A percentile compares a stretch with the other conserved stretches of the same genome.
Conservation (phyloP, 169 alveolate genomes). For the Perkinsus marinus region DNA sequence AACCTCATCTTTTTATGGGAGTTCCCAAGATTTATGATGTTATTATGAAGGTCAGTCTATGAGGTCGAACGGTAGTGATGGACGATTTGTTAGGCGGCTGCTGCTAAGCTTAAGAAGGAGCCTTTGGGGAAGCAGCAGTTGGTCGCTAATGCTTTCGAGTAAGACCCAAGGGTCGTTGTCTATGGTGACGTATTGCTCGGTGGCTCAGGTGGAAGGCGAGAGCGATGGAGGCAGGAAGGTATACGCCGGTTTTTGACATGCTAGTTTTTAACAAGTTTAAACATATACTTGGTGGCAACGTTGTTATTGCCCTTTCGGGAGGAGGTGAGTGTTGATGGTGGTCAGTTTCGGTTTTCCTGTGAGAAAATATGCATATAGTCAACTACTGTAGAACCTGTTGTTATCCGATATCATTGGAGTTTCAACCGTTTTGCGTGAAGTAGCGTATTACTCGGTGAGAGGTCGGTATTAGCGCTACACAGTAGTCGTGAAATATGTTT, state of each 20-base stretch:
- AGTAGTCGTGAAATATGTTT: too few relatives aligned
- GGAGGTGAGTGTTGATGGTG: neutral
- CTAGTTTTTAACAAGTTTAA: slow-evolving; percentile 34
- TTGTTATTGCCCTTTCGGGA: slow-evolving; percentile 44
- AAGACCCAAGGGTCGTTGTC: neutral
- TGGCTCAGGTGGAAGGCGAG: neutral
- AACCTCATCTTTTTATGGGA: neutral
- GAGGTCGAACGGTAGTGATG: neutral
- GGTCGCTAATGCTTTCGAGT: neutral
- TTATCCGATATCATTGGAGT: too few relatives aligned
- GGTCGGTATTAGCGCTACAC: too few relatives aligned
- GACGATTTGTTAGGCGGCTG: neutral
- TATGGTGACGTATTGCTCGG: neutral
- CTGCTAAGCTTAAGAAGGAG: neutral
- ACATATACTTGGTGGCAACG: slow-evolving; percentile 54
- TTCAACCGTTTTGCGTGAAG: too few relatives aligned
- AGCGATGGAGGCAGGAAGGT: neutral
- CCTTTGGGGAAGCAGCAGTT: neutral
- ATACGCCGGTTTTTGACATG: slow-evolving; percentile 10
- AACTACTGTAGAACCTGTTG: too few relatives aligned
- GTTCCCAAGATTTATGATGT: neutral
- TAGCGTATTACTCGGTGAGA: too few relatives aligned
- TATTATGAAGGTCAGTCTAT: neutral
- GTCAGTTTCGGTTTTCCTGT: too few relatives aligned
- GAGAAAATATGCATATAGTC: too few relatives aligned